These are phyloP conservation scores for Erysiphe pulchra DNA, from an alignment of 2,329 filamentous ascomycete species.

Conservation along the genomic window DNA sequence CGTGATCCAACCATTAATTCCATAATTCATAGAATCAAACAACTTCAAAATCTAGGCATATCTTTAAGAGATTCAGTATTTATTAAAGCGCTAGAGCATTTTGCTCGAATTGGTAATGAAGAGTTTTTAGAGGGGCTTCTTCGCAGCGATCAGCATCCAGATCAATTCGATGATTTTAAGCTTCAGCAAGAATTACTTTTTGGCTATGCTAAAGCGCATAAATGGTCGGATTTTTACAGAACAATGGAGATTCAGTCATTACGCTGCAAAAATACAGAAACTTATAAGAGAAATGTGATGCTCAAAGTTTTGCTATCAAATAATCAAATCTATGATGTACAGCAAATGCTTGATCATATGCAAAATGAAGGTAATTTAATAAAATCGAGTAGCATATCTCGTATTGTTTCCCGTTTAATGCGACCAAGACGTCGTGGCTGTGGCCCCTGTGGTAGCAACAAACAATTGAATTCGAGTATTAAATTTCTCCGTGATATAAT, in stretches of 20 bases:
- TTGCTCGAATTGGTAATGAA: conserved; percentile 29
- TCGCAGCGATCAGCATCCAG: conserved; percentile 37
- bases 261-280: conserved; percentile 14
- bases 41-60: conserved; percentile 36
- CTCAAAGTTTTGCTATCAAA: conserved; percentile 16
- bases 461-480: conserved; percentile 15
- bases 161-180: conserved; percentile 28
- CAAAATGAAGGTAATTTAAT: conserved; percentile 18
- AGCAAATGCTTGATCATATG: conserved; percentile 20
- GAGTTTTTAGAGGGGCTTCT: conserved; percentile 9
- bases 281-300: conserved; percentile 20
- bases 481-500: conserved; percentile 22
- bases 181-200: conserved; percentile 28
- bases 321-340: conserved; percentile 12
- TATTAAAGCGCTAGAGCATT: conserved; percentile 33
- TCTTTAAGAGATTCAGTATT: conserved; percentile 36
- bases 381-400: conserved; percentile 18
- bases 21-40: conserved; percentile 30
- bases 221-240: conserved; percentile 26
- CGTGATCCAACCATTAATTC: conserved; percentile 30
- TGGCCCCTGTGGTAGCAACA: conserved; percentile 3
- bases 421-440: conserved; percentile 13
- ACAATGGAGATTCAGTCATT: conserved; percentile 27
- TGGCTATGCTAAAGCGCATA: conserved; percentile 22
- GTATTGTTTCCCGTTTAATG: conserved; percentile 17